Evolutionary conservation across 441 rosid genomes (phyloP), one percentile per base, ranked within the genome.

Genomic region (Rhodomyrtus psidioides): DNA sequence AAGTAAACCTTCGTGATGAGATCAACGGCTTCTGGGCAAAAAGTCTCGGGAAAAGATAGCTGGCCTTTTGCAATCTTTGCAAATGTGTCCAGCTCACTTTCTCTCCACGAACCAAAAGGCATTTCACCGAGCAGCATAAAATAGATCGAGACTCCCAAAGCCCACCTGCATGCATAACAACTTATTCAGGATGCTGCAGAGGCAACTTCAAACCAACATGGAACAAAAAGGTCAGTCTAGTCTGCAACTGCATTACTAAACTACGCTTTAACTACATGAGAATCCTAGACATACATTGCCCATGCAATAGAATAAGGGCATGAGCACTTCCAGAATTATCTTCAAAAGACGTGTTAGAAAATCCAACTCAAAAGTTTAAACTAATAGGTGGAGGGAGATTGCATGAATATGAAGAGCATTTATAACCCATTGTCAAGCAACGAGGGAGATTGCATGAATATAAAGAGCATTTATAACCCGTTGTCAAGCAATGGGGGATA

Each of bases 51-150:
- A 88, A 95, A 91, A 82, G 85, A 87, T 84, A 96, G 89, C 82
- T 91, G 98, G 85, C 98, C 96, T 91, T 92, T 95, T 0, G 96
- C 97, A 86, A 95, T 94, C 91, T 95, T 95, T 54, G 96, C 94
- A 86, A 90, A 92, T 15, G 93, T 93, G 86, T 95, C 98, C 76
- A 91, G 92, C 91, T 97, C 99, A 81, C 92, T 92, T 85, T 93
- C 95, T 92, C 99, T 93, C 98, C 98, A 95, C 15, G 96, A 94
- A 53, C 98, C 98, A 55, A 97, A 97, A 60, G 99, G 96, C 98
- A 92, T 92, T 92, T 96, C 98, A 53, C 96, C 94, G 86, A 90
- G 92, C 81, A 94, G 91, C 95, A 93, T 94, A 92, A 91, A 95
- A 90, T 93, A 94, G 88, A 96, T 91, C 89, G 94, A 91, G 81